These are phyloP conservation scores for Schoenoplectus triqueter DNA, from an alignment of 202 grass and related monocot species.

Conservation along the genomic window DNA sequence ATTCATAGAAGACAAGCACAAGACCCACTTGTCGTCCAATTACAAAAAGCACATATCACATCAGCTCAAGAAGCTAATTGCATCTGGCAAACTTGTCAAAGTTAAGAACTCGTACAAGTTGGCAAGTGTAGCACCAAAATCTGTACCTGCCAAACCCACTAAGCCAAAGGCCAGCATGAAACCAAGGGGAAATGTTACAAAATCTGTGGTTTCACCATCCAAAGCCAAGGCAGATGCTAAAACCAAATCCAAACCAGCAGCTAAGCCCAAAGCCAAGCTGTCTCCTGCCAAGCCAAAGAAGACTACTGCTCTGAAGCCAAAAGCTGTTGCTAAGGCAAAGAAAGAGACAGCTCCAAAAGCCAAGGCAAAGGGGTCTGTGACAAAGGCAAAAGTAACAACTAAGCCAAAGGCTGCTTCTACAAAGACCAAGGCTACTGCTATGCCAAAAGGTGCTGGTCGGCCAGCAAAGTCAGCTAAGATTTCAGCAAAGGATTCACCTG, in stretches of 20 bases:
- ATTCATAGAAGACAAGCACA: conserved; percentile 81
- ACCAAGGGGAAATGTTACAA: conserved; percentile 33
- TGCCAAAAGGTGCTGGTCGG: conserved; percentile 14
- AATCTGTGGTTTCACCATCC: conserved; percentile 20
- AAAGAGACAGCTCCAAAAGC: neutral
- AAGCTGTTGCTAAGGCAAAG: conserved; percentile 42
- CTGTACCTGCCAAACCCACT: conserved; percentile 28
- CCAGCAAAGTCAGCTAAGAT: conserved; percentile 33
- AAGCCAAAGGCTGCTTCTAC: neutral
- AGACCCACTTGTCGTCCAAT: conserved; percentile 57
- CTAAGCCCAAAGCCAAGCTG: conserved; percentile 20
- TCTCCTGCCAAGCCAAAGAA: conserved; percentile 56
- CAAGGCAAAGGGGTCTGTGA: neutral
- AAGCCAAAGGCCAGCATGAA: conserved; percentile 44
- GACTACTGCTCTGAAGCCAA: conserved; percentile 42
- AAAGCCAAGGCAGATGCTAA: conserved; percentile 42
- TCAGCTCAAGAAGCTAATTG: conserved; percentile 72
- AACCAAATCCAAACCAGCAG: conserved; percentile 43
- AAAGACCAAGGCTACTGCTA: conserved; percentile 23
- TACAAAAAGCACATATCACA: conserved; percentile 57
- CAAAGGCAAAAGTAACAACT: conserved; percentile 8
- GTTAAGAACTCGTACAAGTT: conserved; percentile 87
- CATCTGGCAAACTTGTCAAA: conserved; percentile 67
- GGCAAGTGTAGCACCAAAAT: conserved; percentile 6
- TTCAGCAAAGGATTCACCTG: conserved; percentile 43